These are phyloP conservation scores for Protomyces inouyei DNA, from an alignment of 1,139 yeast species.

Conservation along the genomic window DNA sequence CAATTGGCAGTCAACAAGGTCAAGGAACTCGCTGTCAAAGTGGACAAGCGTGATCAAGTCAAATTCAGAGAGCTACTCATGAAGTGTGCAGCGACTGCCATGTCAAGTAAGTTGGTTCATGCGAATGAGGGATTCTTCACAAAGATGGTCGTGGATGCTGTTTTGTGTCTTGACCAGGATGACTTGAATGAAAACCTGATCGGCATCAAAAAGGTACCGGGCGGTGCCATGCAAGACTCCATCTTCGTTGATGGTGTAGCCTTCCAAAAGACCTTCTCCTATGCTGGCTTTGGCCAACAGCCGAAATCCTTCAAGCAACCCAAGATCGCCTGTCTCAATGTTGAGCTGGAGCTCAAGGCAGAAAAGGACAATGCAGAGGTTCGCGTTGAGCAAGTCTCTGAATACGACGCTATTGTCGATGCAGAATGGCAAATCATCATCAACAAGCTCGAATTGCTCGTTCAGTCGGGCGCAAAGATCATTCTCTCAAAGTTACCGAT, in stretches of 20 bases:
- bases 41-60: constrained; percentile 45
- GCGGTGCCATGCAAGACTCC: constrained; percentile 86
- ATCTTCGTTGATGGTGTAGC: constrained; percentile 89
- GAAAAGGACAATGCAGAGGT: constrained; percentile 99
- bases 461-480: constrained; percentile 81
- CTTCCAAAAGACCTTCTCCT: constrained; percentile 91
- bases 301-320: constrained; percentile 81
- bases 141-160: constrained; percentile 95
- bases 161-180: constrained; percentile 72
- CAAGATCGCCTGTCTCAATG: constrained; percentile 75
- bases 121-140: constrained; percentile 85
- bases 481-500: constrained; percentile 92
- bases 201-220: constrained; percentile 91
- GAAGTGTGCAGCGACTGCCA: constrained; percentile 93
- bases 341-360: constrained; percentile 92
- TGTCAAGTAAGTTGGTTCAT: constrained; percentile 90
- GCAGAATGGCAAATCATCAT: constrained; percentile 97
- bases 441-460: constrained; percentile 76
- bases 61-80: constrained; percentile 73
- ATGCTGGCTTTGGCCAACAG: constrained; percentile 98
- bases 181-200: constrained; percentile 84
- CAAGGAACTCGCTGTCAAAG: constrained; percentile 67
- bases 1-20: constrained; percentile 69
- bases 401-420: constrained; percentile 93
- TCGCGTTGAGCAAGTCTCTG: constrained; percentile 85